Evolutionary conservation across 257 asterid species (phyloP).

Genomic region (Solanum pinnatisectum): DNA sequence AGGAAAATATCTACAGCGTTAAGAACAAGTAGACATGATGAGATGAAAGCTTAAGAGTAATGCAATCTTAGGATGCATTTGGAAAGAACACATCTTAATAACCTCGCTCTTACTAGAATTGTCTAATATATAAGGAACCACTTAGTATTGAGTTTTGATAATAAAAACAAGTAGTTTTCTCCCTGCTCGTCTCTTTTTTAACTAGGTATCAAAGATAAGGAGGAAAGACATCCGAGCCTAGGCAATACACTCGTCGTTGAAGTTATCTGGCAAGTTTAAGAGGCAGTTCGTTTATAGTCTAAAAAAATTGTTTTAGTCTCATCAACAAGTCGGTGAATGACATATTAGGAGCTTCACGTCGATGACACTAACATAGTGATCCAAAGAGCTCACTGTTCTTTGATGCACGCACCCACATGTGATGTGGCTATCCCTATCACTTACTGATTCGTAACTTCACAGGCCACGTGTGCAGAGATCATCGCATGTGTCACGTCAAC

Average conservation of each 20-base stretch:
- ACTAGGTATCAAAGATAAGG: background rate
- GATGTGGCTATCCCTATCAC: background rate
- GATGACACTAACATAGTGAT: background rate
- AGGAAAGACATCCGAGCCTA: background rate
- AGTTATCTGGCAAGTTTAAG: background rate
- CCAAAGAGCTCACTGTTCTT: background rate
- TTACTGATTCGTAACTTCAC: background rate
- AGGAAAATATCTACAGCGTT: background rate
- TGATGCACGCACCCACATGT: background rate
- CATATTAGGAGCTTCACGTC: background rate
- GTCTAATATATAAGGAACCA: background rate
- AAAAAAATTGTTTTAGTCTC: background rate
- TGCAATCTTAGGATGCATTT: background rate
- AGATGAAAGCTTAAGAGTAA: background rate
- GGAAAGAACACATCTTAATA: background rate
- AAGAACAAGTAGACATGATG: background rate
- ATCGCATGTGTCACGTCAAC: background rate
- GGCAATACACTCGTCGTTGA: background rate
- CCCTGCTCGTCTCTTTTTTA: background rate
- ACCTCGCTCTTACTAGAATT: background rate
- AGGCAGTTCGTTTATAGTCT: background rate
- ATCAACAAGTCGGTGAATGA: background rate
- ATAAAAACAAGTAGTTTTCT: background rate
- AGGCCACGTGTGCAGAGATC: background rate
- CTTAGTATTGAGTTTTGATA: background rate